A percentile compares a stretch with the other conserved stretches of the same genome.
These are phyloP conservation scores for Pseudocercospora cruenta DNA, from an alignment of 2,329 filamentous ascomycete species.

Conservation along the genomic window DNA sequence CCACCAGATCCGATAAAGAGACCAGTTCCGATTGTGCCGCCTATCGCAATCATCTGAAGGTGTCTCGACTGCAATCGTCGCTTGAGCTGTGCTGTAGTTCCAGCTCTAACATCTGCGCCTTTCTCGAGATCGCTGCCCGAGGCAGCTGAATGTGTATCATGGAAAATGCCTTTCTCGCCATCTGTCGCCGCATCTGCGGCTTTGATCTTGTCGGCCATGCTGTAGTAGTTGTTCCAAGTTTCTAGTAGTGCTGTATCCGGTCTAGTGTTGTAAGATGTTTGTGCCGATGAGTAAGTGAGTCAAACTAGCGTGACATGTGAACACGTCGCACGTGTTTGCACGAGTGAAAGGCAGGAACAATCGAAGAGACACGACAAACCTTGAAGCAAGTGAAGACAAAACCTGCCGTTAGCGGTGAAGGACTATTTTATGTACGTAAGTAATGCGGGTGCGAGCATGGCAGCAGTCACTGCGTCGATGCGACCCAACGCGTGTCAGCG, in stretches of 20 bases:
- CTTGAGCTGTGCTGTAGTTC: conserved; percentile 40
- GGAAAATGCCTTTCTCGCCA: conserved; percentile 18
- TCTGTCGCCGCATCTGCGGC: conserved; percentile 7
- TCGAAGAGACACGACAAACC: not conserved
- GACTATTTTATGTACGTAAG: conserved; percentile 12
- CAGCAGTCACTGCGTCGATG: conserved; percentile 7
- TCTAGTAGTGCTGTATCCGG: not conserved
- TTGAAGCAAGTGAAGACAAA: conserved; percentile 4
- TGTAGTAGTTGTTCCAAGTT: not conserved
- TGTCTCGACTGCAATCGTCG: conserved; percentile 41
- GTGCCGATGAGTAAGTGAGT: not conserved
- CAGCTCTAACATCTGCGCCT: conserved; percentile 27
- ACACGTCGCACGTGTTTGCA: conserved; percentile 6
- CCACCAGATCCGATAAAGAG: conserved; percentile 48
- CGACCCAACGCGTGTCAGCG: conserved; percentile 17
- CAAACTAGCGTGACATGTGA: conserved; percentile 1
- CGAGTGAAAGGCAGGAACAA: conserved; percentile 15
- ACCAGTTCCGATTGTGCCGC: conserved; percentile 38
- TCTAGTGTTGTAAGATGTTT: conserved; percentile 11
- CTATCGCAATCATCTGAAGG: conserved; percentile 45
- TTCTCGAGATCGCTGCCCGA: conserved; percentile 23
- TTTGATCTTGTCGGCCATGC: conserved; percentile 20
- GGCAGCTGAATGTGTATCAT: conserved; percentile 12
- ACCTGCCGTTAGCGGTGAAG: conserved; percentile 19
- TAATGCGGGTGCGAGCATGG: conserved; percentile 6